phyloP scores from a whole-genome alignment of 345 rosid species.

The Linum trigynum region DNA sequence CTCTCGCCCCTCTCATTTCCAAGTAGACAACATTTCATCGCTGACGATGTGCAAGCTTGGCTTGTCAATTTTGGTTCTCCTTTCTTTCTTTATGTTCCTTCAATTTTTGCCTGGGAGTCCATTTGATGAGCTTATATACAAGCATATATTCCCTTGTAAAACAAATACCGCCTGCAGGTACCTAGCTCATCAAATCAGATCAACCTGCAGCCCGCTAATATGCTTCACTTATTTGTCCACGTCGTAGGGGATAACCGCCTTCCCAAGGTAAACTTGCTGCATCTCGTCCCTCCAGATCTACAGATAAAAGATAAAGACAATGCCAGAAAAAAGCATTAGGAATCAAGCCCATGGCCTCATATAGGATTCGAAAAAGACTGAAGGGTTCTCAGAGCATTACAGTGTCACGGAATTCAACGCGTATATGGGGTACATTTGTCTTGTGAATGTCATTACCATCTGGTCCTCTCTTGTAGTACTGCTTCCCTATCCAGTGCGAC shows the following conservation, averaged over 20 bases:
- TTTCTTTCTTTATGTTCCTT: no score
- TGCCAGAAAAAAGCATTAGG: neutral
- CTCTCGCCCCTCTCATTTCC: no score
- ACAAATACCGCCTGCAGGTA: neutral
- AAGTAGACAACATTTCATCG: no score
- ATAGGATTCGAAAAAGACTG: neutral
- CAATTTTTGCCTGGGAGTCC: no score
- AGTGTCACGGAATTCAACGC: constrained; percentile 84
- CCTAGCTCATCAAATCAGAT: neutral
- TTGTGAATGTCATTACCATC: constrained; percentile 85
- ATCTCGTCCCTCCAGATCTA: constrained; percentile 97
- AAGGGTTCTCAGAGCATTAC: constrained; percentile 22
- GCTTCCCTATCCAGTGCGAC: constrained; percentile 95
- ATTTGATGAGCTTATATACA: no score
- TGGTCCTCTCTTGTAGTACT: constrained; percentile 90
- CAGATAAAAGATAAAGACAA: neutral
- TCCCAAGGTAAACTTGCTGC: constrained; percentile 70
- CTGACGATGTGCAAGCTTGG: no score
- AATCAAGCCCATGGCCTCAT: no score
- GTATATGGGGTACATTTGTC: constrained; percentile 96
- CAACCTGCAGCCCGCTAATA: neutral
- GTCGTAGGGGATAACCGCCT: constrained; percentile 42
- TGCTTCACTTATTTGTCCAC: constrained; percentile 38
- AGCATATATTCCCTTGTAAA: no score
- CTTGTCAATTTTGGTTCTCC: no score